A percentile compares a stretch with the other conserved stretches of the same genome.
Conservation (phyloP, 345 rosid genomes). For the Rhizophora apiculata region DNA sequence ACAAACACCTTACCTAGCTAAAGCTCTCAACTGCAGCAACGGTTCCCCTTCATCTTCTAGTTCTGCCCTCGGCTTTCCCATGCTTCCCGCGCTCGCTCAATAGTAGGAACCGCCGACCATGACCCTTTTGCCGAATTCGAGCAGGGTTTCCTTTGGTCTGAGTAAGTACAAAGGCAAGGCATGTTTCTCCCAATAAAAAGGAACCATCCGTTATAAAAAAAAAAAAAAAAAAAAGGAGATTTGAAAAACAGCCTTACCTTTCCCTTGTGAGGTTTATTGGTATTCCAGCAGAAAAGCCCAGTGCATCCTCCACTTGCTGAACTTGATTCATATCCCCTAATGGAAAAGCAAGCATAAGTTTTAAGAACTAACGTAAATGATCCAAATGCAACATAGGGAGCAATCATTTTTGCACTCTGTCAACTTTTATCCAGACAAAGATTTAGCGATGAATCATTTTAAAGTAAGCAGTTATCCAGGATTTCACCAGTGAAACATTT, state of each 20-base stretch:
- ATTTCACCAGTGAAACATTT: too few species aligned
- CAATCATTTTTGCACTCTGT: neutral
- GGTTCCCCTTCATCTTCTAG: slow-evolving; percentile 36
- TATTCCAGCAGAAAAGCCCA: slow-evolving; percentile 81
- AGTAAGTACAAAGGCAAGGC: slow-evolving; percentile 8
- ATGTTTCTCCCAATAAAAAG: neutral
- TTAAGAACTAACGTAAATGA: neutral
- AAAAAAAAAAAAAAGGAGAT: neutral
- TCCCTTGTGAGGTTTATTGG: slow-evolving; percentile 39
- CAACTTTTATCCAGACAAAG: neutral
- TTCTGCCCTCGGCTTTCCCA: slow-evolving; percentile 51
- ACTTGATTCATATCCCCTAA: slow-evolving; percentile 84
- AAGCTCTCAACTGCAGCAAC: neutral
- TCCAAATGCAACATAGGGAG: neutral
- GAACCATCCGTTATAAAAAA: neutral
- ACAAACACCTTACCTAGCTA: slow-evolving; percentile 1
- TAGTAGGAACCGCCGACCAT: slow-evolving; percentile 50
- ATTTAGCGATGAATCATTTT: neutral
- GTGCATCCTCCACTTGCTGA: slow-evolving; percentile 75
- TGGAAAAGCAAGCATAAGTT: slow-evolving; percentile 23
- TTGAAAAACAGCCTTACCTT: slow-evolving; percentile 45
- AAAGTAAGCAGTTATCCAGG: too few species aligned
- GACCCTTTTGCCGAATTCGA: slow-evolving; percentile 35
- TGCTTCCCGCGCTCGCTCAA: slow-evolving; percentile 67
- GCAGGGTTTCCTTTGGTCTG: slow-evolving; percentile 57